phyloP scores from a whole-genome alignment of 2,329 filamentous ascomycete genomes.

The Monosporascus sp. region DNA sequence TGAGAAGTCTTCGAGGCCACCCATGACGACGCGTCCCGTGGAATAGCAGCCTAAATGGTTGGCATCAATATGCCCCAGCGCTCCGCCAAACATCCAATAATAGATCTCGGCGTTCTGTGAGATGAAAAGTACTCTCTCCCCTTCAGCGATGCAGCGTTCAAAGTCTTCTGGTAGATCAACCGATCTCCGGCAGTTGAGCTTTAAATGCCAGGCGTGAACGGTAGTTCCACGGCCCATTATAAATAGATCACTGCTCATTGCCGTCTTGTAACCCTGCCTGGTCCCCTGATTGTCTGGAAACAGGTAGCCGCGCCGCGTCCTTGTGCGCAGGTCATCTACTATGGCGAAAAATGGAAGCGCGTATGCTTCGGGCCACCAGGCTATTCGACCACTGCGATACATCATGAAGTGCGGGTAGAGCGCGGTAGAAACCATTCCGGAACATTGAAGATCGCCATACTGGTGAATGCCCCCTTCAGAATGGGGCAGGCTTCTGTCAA shows the following conservation, averaged over 20 bases:
- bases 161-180: constrained; percentile 18
- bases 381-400: constrained; percentile 22
- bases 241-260: constrained; percentile 23
- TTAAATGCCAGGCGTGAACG: constrained; percentile 26
- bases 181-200: constrained; percentile 15
- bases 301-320: constrained; percentile 19
- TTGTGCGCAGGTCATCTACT: constrained; percentile 24
- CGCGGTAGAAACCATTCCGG: constrained; percentile 11
- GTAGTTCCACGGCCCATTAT: constrained; percentile 20
- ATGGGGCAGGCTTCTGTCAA: constrained; percentile 17
- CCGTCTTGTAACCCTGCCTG: constrained; percentile 21
- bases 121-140: constrained; percentile 20
- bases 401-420: constrained; percentile 21
- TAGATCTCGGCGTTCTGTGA: constrained; percentile 19
- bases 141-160: constrained; percentile 21
- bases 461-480: constrained; percentile 23
- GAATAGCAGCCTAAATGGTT: constrained; percentile 6
- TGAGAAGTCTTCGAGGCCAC: constrained; percentile 7
- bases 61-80: constrained; percentile 13
- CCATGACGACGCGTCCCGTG: constrained; percentile 13
- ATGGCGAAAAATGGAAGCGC: constrained; percentile 23
- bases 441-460: constrained; percentile 15
- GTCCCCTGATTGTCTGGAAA: constrained; percentile 17
- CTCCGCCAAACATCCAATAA: constrained; percentile 19
- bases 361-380: constrained; percentile 27